phyloP scores from a whole-genome alignment of 306 rosid species.

The Abrus precatorius region DNA sequence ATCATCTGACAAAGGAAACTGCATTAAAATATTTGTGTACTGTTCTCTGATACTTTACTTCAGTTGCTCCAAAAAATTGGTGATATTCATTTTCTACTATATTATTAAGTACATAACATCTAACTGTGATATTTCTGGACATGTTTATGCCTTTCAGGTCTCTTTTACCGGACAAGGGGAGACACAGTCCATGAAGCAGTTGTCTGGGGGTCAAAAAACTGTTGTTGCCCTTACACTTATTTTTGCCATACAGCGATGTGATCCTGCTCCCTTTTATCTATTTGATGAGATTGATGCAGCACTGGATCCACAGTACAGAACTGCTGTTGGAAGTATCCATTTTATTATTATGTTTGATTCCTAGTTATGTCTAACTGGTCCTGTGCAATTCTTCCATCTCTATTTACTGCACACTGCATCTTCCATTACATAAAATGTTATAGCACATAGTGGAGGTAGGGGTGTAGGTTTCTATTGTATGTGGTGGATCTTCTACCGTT shows the following conservation, averaged over 20 bases:
- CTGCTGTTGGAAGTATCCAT: constrained; percentile 99
- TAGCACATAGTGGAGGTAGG: constrained; percentile 7
- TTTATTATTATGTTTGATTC: constrained; percentile 25
- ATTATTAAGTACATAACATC: background rate
- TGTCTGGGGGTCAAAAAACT: constrained; percentile 99
- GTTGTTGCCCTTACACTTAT: constrained; percentile 98
- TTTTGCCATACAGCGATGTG: constrained; percentile 99
- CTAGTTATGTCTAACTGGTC: constrained; percentile 37
- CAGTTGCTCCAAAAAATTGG: background rate
- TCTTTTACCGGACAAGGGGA: constrained; percentile 99
- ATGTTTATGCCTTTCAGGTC: constrained; percentile 65
- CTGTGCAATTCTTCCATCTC: constrained; percentile 4
- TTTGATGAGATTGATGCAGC: constrained; percentile 99
- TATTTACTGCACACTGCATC: constrained; percentile 27
- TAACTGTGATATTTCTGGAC: constrained; percentile 41
- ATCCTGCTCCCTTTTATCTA: constrained; percentile 98
- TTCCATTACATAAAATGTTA: constrained; percentile 20
- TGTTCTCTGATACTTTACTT: constrained; percentile 20
- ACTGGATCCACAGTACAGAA: constrained; percentile 96
- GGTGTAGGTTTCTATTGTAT: background rate
- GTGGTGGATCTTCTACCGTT: constrained; percentile 10
- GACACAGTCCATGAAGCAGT: constrained; percentile 98
- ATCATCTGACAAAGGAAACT: constrained; percentile 2
- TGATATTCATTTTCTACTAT: constrained; percentile 4
- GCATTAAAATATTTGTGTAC: background rate